Base-by-base conservation (phyloP, 805 yeast species). In the Scheffersomyces amazonensis region DNA sequence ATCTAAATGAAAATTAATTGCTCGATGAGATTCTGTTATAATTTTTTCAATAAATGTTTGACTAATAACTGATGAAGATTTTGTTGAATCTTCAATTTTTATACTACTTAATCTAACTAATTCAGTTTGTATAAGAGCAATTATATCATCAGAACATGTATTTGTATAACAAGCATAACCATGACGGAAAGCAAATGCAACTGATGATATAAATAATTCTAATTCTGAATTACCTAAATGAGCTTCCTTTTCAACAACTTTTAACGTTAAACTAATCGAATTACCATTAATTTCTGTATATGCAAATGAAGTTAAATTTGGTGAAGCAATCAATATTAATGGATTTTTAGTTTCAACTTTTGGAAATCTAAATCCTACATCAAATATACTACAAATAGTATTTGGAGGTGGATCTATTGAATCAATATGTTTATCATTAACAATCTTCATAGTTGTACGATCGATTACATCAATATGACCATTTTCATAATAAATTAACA, bases 1-100 rank as follows among this genome's bases (percentile, higher is more conserved):
- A 52, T 83, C 86, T 37, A 87, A 69, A 22, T 80, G 78, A 50
- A 87, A 81, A 50, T 80, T 83, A 43, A 88, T 73, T 1, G 93
- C 81, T n/a, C 80, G 62, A 53, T 87, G 95, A 2, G 82, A 71
- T 53, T 88, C 96, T 38, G 75, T 67, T 13, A 83, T 54, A 2
- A 83, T 60, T 1, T 75, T 61, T 7, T 57, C 49, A 58, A 64
- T 27, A 69, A 68, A 48, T 61, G 52, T 40, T 2, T 50, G 52
- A 7, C 49, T 36, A 12, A 46, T 50, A n/a, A 24, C 31, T 9
- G 27, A 11, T 24, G 28, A 4, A 30, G 31, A 13, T 41, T 42
- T 17, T 35, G 30, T 8, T 41, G 40, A 12, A 8, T 40, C 22
- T 5, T 43, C 29, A 44, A 34, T 16, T 54, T 40, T 10, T 36